These are phyloP conservation scores for Hordeum pubiflorum DNA, from an alignment of 202 grass and related monocot species.

Conservation along the genomic window DNA sequence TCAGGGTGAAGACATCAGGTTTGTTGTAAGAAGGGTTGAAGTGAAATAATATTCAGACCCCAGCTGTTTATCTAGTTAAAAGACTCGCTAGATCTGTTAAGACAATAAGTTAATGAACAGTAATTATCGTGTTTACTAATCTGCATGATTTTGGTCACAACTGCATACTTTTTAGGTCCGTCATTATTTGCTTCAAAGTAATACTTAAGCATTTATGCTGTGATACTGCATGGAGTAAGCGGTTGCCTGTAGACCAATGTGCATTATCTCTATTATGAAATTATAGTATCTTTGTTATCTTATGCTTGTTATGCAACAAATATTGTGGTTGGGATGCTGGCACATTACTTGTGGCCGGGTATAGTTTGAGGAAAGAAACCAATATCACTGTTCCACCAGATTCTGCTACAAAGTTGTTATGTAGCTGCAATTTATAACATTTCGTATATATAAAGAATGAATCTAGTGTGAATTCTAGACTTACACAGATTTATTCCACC, in stretches of 20 bases:
- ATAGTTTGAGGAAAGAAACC: neutral
- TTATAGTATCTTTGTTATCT: neutral
- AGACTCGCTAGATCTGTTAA: neutral
- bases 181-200: neutral
- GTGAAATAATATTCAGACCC: neutral
- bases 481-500: constrained; percentile 26
- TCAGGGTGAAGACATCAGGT: constrained; percentile 95
- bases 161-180: neutral
- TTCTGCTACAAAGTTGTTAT: neutral
- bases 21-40: constrained; percentile 33
- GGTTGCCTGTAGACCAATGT: neutral
- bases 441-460: neutral
- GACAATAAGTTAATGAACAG: neutral
- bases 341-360: neutral
- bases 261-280: neutral
- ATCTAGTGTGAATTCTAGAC: constrained; percentile 20
- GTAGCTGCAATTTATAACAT: neutral
- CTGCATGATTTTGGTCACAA: neutral
- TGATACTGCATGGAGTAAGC: neutral
- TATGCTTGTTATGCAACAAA: neutral
- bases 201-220: neutral
- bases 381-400: neutral
- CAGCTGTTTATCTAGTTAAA: neutral
- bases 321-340: neutral
- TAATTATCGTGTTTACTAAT: neutral